A percentile compares a stretch with the other conserved stretches of the same genome.
Conservation (phyloP, 139 green algal species). For the Picochlorum sp. region DNA sequence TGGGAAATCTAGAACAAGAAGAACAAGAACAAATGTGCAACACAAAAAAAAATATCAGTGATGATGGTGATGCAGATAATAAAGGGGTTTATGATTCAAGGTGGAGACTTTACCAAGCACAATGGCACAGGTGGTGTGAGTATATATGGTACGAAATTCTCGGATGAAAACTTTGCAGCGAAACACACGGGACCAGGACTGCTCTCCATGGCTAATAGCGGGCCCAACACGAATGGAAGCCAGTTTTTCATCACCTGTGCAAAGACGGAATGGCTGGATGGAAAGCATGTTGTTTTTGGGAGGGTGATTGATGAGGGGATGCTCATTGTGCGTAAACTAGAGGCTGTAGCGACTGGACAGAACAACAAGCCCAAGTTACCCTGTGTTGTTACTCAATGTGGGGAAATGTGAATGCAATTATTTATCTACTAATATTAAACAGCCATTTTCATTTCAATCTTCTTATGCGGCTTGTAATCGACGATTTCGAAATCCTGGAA, state of each 20-base stretch:
- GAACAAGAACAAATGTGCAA: too few species aligned
- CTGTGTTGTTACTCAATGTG: conserved; percentile 76
- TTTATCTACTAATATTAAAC: conserved; percentile 46
- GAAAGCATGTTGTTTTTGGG: conserved; percentile 92
- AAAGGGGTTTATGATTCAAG: conserved; percentile 93
- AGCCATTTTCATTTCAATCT: conserved; percentile 97
- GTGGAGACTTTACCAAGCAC: conserved; percentile 84
- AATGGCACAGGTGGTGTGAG: conserved; percentile 76
- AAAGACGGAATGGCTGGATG: conserved; percentile 90
- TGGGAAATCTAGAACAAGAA: too few species aligned
- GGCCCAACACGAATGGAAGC: conserved; percentile 75
- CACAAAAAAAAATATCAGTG: not conserved
- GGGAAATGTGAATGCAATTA: conserved; percentile 71
- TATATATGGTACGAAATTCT: conserved; percentile 92
- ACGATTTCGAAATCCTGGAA: conserved; percentile 83
- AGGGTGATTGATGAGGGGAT: conserved; percentile 77
- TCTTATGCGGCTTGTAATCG: conserved; percentile 84
- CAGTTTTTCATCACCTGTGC: conserved; percentile 97
- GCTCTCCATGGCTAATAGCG: conserved; percentile 80
- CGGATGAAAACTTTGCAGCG: conserved; percentile 88
- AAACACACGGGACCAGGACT: conserved; percentile 92
- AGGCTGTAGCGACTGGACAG: conserved; percentile 71
- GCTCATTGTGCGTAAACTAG: conserved; percentile 87
- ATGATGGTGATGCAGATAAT: conserved; percentile 51
- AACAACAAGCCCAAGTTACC: conserved; percentile 81